Evolutionary conservation across 2,329 filamentous ascomycete genomes (phyloP).

Genomic region (Colletotrichum siamense): DNA sequence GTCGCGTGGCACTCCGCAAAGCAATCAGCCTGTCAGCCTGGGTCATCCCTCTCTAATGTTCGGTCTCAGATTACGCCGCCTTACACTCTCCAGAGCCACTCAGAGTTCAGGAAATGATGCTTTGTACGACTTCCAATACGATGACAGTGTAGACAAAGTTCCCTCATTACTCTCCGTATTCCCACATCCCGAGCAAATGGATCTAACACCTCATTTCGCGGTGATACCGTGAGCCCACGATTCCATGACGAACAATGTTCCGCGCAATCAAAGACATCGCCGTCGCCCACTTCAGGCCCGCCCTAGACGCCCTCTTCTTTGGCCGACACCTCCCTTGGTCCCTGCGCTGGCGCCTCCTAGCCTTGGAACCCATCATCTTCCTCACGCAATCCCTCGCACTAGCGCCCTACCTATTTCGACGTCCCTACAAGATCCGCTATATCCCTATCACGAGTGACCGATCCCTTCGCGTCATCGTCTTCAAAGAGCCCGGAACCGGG

Average conservation of each 20-base stretch:
- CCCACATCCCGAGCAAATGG: background rate
- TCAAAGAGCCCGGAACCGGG: constrained; percentile 27
- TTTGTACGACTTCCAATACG: background rate
- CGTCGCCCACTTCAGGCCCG: constrained; percentile 28
- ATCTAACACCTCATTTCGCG: background rate
- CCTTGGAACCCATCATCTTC: constrained; percentile 45
- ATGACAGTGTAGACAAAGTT: background rate
- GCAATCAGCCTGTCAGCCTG: background rate
- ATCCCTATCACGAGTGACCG: constrained; percentile 33
- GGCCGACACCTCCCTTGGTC: constrained; percentile 37
- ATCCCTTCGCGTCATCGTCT: constrained; percentile 38
- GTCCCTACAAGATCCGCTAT: constrained; percentile 36
- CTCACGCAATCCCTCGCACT: constrained; percentile 41
- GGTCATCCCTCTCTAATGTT: background rate
- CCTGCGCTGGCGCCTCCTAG: constrained; percentile 47
- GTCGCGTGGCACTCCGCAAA: background rate
- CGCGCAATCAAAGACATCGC: background rate
- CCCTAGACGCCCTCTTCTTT: constrained; percentile 39
- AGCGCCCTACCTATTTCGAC: constrained; percentile 39
- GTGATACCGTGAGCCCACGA: background rate
- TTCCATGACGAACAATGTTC: background rate
- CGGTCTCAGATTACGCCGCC: background rate
- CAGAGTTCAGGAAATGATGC: background rate
- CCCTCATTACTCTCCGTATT: background rate
- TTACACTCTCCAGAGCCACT: background rate